Evolutionary conservation across 306 rosid genomes (phyloP), one percentile per base, ranked within the genome.

Genomic region (Cercis canadensis): DNA sequence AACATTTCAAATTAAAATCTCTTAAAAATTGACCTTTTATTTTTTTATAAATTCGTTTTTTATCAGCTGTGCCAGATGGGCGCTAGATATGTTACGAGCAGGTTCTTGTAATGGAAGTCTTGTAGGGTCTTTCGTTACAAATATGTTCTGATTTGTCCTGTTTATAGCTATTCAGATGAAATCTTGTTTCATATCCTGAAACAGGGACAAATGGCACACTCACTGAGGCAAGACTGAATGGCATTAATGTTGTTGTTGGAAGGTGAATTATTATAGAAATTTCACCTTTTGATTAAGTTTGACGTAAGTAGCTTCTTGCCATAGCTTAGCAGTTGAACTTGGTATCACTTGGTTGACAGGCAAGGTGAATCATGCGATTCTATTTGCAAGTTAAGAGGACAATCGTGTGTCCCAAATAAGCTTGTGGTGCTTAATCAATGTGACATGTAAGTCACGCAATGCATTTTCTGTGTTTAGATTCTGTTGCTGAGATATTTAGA

Each of bases 361-460:
- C 97, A 77, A 87, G 97, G 94, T 44, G 89, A 93, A 82, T 85
- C 98, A 31, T 93, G 97, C 24, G 83, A 87, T 78, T 81, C 89
- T 46, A 94, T 83, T 82, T 93, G 98, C 94, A 90, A 86, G 82
- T 82, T 75, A 53, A 90, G 85, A 77, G 98, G 94, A 53, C 89
- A 89, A 73, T 88, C 90, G 6, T 93, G 98, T 58, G 97, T 93
- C 73, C 87, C 92, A 18, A 90, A 90, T 78, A 93, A 88, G 85
- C 86, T 93, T 50, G 58, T 62, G 65, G 92, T 88, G 74, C 96
- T 93, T 62, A 93, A 93, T 79, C 84, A 87, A 69, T 93, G 98
- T 76, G 90, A 90, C 73, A 60, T 89, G 98, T 93, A 85, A 88
- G 98, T 84, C 64, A 43, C 56, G 56, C 41, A 18, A 50, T 75